A percentile compares a stretch with the other conserved stretches of the same genome.
phyloP scores from a whole-genome alignment of 805 yeast species.

The Hermanozyma aechmeae region DNA sequence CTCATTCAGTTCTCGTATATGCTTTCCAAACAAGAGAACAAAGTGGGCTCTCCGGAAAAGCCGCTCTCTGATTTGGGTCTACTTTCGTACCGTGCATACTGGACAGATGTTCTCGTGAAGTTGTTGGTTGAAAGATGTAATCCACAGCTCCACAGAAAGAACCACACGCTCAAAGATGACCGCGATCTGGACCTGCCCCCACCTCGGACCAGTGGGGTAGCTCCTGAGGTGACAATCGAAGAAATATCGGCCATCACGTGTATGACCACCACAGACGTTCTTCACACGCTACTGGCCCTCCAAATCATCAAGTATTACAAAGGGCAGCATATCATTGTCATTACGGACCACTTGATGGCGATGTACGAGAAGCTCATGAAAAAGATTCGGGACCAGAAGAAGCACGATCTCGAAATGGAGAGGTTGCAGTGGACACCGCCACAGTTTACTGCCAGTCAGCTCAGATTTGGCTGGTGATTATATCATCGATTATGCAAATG shows the following conservation, averaged over 20 bases:
- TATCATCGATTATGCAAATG: neutral
- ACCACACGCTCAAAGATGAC: constrained; percentile 18
- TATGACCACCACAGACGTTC: constrained; percentile 93
- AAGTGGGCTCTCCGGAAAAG: constrained; percentile 94
- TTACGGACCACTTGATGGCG: constrained; percentile 74
- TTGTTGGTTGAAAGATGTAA: constrained; percentile 52
- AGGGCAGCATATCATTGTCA: constrained; percentile 85
- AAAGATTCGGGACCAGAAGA: constrained; percentile 53
- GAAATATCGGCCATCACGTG: constrained; percentile 80
- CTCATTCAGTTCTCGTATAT: constrained; percentile 91
- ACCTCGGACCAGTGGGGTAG: constrained; percentile 9
- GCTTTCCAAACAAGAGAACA: constrained; percentile 77
- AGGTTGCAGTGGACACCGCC: constrained; percentile 91
- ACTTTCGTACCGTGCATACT: constrained; percentile 85
- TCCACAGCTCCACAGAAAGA: constrained; percentile 27
- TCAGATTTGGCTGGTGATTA: constrained; percentile 85
- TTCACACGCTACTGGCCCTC: constrained; percentile 87
- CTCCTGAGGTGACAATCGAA: constrained; percentile 67
- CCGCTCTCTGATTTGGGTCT: constrained; percentile 94
- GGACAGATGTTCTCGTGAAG: constrained; percentile 86
- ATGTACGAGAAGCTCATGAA: constrained; percentile 57
- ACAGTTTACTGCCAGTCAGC: constrained; percentile 87
- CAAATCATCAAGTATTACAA: constrained; percentile 86
- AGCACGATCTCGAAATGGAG: constrained; percentile 65
- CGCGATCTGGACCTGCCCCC: constrained; percentile 9